phyloP scores from a whole-genome alignment of 2,329 filamentous ascomycete species.

The Neonectria magnoliae region DNA sequence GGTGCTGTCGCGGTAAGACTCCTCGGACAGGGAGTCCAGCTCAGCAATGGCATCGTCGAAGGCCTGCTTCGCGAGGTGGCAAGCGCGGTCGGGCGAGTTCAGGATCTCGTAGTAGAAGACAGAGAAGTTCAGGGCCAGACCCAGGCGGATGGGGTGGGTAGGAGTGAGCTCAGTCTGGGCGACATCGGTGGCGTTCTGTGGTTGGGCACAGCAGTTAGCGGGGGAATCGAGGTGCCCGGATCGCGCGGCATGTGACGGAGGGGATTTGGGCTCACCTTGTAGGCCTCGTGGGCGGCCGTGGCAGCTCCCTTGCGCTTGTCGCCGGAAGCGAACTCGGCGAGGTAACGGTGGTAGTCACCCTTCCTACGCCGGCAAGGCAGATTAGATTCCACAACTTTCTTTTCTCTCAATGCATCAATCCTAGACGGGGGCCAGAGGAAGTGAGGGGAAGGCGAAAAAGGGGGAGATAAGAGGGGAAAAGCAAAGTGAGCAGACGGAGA shows the following conservation, averaged over 20 bases:
- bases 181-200: slow-evolving; percentile 93
- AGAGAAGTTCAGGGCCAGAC: slow-evolving; percentile 98
- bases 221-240: slow-evolving; percentile 35
- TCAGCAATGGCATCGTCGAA: slow-evolving; percentile 99
- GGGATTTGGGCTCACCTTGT: slow-evolving; percentile 77
- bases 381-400: slow-evolving; percentile 10
- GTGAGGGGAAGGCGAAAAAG: slow-evolving; percentile 17
- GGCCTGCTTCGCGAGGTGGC: slow-evolving; percentile 98
- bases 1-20: slow-evolving; percentile 98
- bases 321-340: slow-evolving; percentile 91
- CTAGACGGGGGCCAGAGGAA: background rate
- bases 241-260: slow-evolving; percentile 41
- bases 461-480: slow-evolving; percentile 12
- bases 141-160: slow-evolving; percentile 97
- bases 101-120: slow-evolving; percentile 99
- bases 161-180: slow-evolving; percentile 97
- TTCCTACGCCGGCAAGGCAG: slow-evolving; percentile 69
- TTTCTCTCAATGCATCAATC: background rate
- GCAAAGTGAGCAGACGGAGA: background rate
- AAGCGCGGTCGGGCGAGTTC: slow-evolving; percentile 96
- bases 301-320: slow-evolving; percentile 92
- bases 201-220: slow-evolving; percentile 30
- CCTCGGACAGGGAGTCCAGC: slow-evolving; percentile 96
- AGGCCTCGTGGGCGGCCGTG: slow-evolving; percentile 89
- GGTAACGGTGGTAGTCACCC: slow-evolving; percentile 96